Evolutionary conservation across 1,284 basidiomycete genomes (phyloP), one percentile per base, ranked within the genome.

Genomic region (Hemileia vastatrix): DNA sequence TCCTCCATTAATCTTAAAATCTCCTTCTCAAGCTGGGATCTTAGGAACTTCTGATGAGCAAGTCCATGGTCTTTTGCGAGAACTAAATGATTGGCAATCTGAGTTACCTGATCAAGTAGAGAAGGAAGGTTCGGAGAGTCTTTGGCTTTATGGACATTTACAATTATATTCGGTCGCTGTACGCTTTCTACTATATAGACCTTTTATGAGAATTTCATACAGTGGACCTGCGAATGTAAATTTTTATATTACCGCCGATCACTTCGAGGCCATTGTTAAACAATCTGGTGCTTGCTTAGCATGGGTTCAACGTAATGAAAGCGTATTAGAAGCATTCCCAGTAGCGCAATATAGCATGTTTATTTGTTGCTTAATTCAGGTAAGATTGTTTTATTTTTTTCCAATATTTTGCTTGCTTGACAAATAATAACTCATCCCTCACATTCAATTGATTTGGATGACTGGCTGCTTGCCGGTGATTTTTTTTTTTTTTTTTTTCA

Each of bases 201-300:
- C 93, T 18, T 95, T 95, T 79, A 91, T 94, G 87, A 83, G 91
- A 58, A 88, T 94, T 75, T 89, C 87, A 65, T 92, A 93, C 77
- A 82, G 83, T 27, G 88, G 85, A 74, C 90, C 88, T 4, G 32
- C 36, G 32, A 19, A 32, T 15, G 21, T 57, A 24, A 32, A 49
- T 44, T 88, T 95, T 71, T 82, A 82, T 27, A 79, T 94, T 66
- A 88, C 86, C 1, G 82, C 88, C 50, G 84, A 86, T 69, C 82
- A 84, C 63, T 95, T 90, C 90, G 82, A 81, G 40, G 78, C 80
- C 52, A 81, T 95, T 57, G 83, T 90, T 53, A 71, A 78, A 23
- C 80, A 88, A 71, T 87, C 88, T 0, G 82, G 84, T 49, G 85
- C 90, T 63, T 83, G 84, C 2, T 90, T 96, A 68, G 86, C 91